Evolutionary conservation across 805 yeast species (phyloP), one percentile per base, ranked within the genome.

Genomic region (Candida namnaoensis): DNA sequence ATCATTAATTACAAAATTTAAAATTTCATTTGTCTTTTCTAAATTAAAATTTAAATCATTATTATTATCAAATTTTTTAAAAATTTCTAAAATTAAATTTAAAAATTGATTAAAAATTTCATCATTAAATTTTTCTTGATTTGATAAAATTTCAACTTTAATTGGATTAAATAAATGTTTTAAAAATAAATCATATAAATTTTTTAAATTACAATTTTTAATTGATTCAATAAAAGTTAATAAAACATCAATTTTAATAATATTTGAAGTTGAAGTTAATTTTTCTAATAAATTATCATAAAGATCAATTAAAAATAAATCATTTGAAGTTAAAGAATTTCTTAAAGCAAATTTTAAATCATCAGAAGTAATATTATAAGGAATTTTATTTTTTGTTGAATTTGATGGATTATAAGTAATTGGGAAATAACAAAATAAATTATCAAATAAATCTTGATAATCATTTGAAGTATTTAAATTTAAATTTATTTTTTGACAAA

Each of bases 361-460:
- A 1, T 71, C 74, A 1, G 88, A 76, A 0, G 95, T 78, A 48
- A 88, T 84, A 47, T 80, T 78, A 57, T 88, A 88, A 0, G 93
- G 90, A 52, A 91, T 96, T 58, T 86, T 86, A 13, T 9, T 12
- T 12, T 30, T 30, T 49, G 19, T 19, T 19, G 19, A 19, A 19
- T 79, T 76, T 4, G 98, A 96, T 1, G 98, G 96, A 44, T 80
- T 80, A 64, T 95, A 93, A 1, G 96, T 84, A 36, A 93, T 90
- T 11, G 99, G 99, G 65, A 91, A 93, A 64, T 93, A 93, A 61
- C 99, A 93, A 57, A 91, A 95, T 35, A 87, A 69, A 32, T 84
- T 77, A 57, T 93, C 99, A 57, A 90, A 95, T 44, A 93, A 58
- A 9, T 85, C 87, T 48, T 82, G 82, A 30, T 73, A 54, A 52